Conservation (phyloP, 805 yeast species). For the Cyberlindnera euphorbiae region DNA sequence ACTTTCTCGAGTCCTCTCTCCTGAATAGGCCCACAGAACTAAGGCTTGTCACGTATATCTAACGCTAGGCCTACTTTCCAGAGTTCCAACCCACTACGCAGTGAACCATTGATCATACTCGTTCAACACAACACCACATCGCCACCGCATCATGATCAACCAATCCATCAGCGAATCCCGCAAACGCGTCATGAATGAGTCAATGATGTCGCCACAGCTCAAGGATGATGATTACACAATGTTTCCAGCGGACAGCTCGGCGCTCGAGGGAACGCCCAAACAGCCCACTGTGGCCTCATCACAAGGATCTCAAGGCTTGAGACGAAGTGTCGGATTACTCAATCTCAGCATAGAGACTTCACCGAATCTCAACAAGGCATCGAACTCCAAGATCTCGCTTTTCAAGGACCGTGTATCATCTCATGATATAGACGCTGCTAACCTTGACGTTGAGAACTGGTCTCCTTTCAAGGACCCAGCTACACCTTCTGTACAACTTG, state of each 20-base stretch:
- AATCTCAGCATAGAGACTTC: conserved; percentile 43
- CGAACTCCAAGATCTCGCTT: conserved; percentile 15
- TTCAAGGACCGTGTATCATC: conserved; percentile 17
- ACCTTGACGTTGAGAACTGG: conserved; percentile 27
- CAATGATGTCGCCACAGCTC: conserved; percentile 25
- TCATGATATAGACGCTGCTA: conserved; percentile 19
- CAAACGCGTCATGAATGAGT: conserved; percentile 24
- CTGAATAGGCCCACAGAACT: too few species aligned
- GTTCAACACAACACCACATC: conserved; percentile 4
- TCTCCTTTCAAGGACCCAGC: conserved; percentile 27
- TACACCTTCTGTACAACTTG: conserved; percentile 20
- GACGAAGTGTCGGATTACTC: conserved; percentile 50
- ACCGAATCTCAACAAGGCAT: conserved; percentile 21
- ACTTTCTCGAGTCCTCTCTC: too few species aligned
- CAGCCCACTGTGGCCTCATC: conserved; percentile 21
- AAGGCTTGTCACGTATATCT: too few species aligned
- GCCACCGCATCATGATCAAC: conserved; percentile 1
- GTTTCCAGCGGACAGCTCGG: conserved; percentile 8
- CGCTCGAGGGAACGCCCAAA: conserved; percentile 21
- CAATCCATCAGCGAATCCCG: conserved; percentile 11
- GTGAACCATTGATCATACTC: too few species aligned
- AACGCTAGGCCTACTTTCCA: too few species aligned
- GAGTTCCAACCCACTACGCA: too few species aligned
- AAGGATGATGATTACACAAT: conserved; percentile 15
- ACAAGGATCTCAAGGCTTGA: conserved; percentile 31